These are phyloP conservation scores for Candida neerlandica DNA, from an alignment of 1,139 yeast genomes.

Conservation along the genomic window DNA sequence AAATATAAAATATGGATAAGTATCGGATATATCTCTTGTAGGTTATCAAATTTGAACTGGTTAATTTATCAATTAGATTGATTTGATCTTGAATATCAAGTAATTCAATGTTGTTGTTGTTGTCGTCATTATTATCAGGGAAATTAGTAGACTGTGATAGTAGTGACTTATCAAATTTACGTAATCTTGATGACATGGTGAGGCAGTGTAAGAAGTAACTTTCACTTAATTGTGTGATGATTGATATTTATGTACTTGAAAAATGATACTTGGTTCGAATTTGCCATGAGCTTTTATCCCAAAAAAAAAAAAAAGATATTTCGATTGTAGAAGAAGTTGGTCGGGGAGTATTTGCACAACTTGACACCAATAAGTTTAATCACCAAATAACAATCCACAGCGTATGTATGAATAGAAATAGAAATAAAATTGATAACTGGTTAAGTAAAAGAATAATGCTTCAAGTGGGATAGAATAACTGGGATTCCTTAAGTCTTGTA, in stretches of 20 bases:
- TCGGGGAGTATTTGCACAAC: no score
- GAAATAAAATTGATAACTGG: no score
- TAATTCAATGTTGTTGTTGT: background rate
- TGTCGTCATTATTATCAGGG: background rate
- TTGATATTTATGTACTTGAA: no score
- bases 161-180: constrained; percentile 4
- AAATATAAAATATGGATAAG: background rate
- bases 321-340: no score
- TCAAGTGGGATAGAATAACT: no score
- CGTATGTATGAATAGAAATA: no score
- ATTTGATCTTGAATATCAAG: constrained; percentile 3
- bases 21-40: background rate
- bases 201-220: background rate
- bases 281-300: no score
- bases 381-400: background rate
- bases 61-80: background rate
- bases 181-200: constrained; percentile 2
- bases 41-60: background rate
- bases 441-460: no score
- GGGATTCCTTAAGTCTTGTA: no score
- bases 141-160: background rate
- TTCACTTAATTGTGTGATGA: no score
- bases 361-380: background rate
- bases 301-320: no score
- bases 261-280: no score